Base-by-base conservation (phyloP, 495 filamentous ascomycete species). In the Talaromyces stipitatus region DNA sequence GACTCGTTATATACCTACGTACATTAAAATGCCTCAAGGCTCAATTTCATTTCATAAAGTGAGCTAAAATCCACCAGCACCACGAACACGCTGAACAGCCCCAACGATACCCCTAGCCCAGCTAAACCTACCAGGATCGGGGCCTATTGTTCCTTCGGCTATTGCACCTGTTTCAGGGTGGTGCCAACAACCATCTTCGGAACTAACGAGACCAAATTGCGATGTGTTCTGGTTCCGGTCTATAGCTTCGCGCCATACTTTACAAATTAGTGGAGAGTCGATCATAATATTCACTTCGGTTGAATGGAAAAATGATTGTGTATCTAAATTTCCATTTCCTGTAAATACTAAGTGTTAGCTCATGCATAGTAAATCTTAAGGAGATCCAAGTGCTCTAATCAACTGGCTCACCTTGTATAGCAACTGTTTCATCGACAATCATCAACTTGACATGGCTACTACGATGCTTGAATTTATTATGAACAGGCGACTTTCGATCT, bases 291-390 rank as follows among this genome's bases (percentile, higher is more conserved):
- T 92, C 55, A 87, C 77, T 64, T 92, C 88, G 67, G 89, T 86
- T 32, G 77, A 82, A 64, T 92, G 87, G 60, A 75, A 90, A 82
- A 84, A 92, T 57, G 77, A 82, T 71, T 92, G 88, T n/a, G 88
- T 90, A 55, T 92, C 88, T 62, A 88, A 82, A 64, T 92, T 92
- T 1, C 88, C 88, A 60, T 82, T 88, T 5, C 87, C 86, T 72
- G 18, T 50, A 20, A n/a, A 18, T 36, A 28, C 11, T 29, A 43
- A 43, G 3, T 16, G 41, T 61, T 32, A 62, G 54, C 23, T 10
- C 26, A 12, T 28, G n/a, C 7, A 9, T 4, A n/a, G 36, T 3
- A 48, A 18, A 20, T 30, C 5, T 7, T 28, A 11, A 29, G 24
- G 7, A 54, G 29, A 6, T 10, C 27, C 32, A 23, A 16, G 50